Evolutionary conservation across 345 rosid genomes (phyloP).

Genomic region (Gossypium mustelinum): DNA sequence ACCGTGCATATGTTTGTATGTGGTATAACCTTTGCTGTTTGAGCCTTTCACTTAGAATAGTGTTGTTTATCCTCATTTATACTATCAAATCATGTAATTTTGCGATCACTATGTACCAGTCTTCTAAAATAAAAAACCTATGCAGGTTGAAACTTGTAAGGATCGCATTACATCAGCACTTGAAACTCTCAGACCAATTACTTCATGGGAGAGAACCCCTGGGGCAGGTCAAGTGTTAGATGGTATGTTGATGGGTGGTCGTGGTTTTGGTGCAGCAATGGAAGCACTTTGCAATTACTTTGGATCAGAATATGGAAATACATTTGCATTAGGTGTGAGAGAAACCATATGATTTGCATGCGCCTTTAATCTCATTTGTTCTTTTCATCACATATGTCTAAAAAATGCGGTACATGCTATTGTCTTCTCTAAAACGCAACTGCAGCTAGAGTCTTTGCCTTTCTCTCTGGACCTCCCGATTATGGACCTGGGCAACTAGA

Average conservation of each 20-base stretch:
- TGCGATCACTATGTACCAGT: background rate
- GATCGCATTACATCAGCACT: slow-evolving; percentile 88
- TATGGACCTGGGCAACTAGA: slow-evolving; percentile 97
- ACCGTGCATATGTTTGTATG: background rate
- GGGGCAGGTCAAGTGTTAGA: slow-evolving; percentile 76
- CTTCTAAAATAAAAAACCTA: slow-evolving; percentile 6
- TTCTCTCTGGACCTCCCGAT: slow-evolving; percentile 98
- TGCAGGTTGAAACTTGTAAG: slow-evolving; percentile 85
- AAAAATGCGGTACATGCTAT: slow-evolving; percentile 5
- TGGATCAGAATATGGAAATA: slow-evolving; percentile 93
- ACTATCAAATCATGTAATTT: background rate
- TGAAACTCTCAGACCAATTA: slow-evolving; percentile 90
- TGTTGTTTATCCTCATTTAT: background rate
- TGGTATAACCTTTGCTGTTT: background rate
- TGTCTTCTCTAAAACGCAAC: slow-evolving; percentile 23
- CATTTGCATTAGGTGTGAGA: slow-evolving; percentile 81
- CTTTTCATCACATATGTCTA: background rate
- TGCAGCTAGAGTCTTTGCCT: slow-evolving; percentile 96
- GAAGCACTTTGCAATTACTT: slow-evolving; percentile 88
- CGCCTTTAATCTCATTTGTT: background rate
- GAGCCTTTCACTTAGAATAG: slow-evolving; percentile 3
- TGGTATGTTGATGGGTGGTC: slow-evolving; percentile 89
- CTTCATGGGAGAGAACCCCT: slow-evolving; percentile 92
- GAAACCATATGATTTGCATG: slow-evolving; percentile 19
- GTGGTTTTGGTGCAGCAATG: slow-evolving; percentile 98